Base-by-base conservation (phyloP, 73 alveolate genomes). In the Paramecium sonneborni region DNA sequence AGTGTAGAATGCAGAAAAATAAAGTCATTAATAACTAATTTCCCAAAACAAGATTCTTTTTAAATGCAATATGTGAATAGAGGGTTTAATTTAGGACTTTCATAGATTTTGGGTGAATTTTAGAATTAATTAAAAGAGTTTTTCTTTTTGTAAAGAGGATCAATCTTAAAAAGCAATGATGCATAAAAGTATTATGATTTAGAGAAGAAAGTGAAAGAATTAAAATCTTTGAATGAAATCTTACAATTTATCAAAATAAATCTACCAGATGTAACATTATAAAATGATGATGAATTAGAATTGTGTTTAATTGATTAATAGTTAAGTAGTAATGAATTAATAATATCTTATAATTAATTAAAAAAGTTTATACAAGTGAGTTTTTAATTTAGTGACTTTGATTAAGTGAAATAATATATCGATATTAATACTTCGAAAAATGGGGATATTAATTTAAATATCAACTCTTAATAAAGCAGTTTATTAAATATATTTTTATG, bases 131-230 rank as follows among this genome's bases (percentile, higher is more conserved):
- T 79, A 41, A 79, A 24, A 79, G 69, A 41, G 32, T 79, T 43
- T 44, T 79, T 79, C 74, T 79, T 79, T 44, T 57, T 57, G 18
- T 8, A 21, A 20, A 79, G 55, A 15, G 44, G 55, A 5, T 39
- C 44, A 8, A 38, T 44, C 9, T 79, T 79, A 38, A 18, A 79
- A 41, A 41, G 32, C 11, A 41, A 18, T 5, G 74, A 79, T 24
- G 90, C 74, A 18, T 38, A 72, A 72, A 72, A 72, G 44, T 79
- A 79, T 46, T 44, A 79, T 44, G 72, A 43, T 43, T 57, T 62
- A 15, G 41, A 23, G 18, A 79, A 46, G 14, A 79, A 46, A 79
- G 37, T 74, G n/a, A 37, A 21, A 39, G 56, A 74, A 30, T 37
- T 21, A 28, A 74, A 74, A n/a, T 28, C 37, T 0, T 74, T 74